A percentile compares a stretch with the other conserved stretches of the same genome.
phyloP scores from a whole-genome alignment of 352 stramenopile genomes.

The Thraustochytrium striatum region DNA sequence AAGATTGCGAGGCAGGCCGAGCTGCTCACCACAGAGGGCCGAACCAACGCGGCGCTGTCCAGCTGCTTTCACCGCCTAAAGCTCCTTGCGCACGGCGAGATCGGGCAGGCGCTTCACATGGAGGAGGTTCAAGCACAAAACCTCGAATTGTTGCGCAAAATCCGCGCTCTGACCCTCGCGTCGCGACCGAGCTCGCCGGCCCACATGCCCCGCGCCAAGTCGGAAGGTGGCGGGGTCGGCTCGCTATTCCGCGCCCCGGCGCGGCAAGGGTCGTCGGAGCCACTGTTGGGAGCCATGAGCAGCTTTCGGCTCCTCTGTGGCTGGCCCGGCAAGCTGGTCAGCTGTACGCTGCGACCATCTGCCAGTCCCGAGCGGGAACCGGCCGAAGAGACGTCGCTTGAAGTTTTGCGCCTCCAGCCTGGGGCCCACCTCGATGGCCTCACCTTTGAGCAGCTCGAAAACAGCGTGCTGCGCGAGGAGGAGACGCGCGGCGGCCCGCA shows the following conservation, averaged over 20 bases:
- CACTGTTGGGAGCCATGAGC: too few species aligned
- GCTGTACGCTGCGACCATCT: too few species aligned
- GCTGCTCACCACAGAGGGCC: slow-evolving; percentile 23
- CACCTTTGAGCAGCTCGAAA: not conserved
- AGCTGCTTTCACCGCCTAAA: slow-evolving; percentile 44
- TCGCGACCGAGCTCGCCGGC: not conserved
- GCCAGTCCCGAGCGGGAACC: too few species aligned
- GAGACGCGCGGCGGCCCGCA: not conserved
- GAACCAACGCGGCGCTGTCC: slow-evolving; percentile 34
- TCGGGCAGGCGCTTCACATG: slow-evolving; percentile 34
- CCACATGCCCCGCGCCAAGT: too few species aligned
- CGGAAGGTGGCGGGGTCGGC: too few species aligned
- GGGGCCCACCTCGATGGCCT: not conserved
- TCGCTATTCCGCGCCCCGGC: too few species aligned
- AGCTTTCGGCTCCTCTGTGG: not conserved
- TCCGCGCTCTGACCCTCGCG: slow-evolving; percentile 8
- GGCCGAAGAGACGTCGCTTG: too few species aligned
- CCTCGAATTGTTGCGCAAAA: slow-evolving; percentile 19
- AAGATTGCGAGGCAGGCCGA: slow-evolving; percentile 17
- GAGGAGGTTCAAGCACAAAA: slow-evolving; percentile 27
- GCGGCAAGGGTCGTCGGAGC: too few species aligned
- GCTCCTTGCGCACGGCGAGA: slow-evolving; percentile 24
- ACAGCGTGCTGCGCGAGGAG: not conserved
- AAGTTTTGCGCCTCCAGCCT: too few species aligned
- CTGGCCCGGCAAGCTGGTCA: not conserved